These are phyloP conservation scores for Tetrapisispora iriomotensis DNA, from an alignment of 805 yeast genomes.

Conservation along the genomic window DNA sequence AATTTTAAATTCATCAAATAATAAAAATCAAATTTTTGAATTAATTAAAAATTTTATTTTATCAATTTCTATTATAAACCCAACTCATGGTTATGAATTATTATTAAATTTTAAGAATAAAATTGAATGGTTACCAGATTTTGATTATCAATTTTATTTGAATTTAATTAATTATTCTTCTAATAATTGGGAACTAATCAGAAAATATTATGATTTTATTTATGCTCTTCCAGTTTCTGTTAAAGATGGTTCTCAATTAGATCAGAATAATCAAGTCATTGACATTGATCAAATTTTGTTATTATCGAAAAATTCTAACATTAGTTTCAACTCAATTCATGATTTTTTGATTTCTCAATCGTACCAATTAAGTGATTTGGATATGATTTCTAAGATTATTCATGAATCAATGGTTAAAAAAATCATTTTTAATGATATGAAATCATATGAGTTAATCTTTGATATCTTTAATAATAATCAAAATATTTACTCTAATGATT, in stretches of 20 bases:
- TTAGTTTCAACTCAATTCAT: not conserved
- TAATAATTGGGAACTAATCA: constrained; percentile 27
- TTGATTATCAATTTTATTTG: constrained; percentile 32
- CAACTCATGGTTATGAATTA: constrained; percentile 28
- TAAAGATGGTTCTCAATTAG: not conserved
- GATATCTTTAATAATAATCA: constrained; percentile 22
- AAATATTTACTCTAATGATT: constrained; percentile 24
- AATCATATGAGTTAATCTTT: constrained; percentile 28
- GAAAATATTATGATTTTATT: constrained; percentile 31
- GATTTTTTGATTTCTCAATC: constrained; percentile 2
- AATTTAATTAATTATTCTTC: constrained; percentile 29
- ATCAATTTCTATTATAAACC: constrained; percentile 30
- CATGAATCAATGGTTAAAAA: constrained; percentile 33
- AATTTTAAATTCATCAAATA: constrained; percentile 31
- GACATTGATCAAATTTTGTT: constrained; percentile 11
- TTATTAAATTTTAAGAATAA: constrained; percentile 29
- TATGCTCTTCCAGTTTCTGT: constrained; percentile 21
- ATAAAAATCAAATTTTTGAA: constrained; percentile 29
- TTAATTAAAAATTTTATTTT: constrained; percentile 38
- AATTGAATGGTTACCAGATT: constrained; percentile 34
- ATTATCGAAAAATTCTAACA: not conserved
- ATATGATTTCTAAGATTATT: constrained; percentile 29
- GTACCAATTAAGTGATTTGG: constrained; percentile 20
- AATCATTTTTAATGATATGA: constrained; percentile 21
- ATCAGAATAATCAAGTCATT: not conserved